Base-by-base conservation (phyloP, 2,329 filamentous ascomycete species). In the Zelopaecilomyces penicillatus region DNA sequence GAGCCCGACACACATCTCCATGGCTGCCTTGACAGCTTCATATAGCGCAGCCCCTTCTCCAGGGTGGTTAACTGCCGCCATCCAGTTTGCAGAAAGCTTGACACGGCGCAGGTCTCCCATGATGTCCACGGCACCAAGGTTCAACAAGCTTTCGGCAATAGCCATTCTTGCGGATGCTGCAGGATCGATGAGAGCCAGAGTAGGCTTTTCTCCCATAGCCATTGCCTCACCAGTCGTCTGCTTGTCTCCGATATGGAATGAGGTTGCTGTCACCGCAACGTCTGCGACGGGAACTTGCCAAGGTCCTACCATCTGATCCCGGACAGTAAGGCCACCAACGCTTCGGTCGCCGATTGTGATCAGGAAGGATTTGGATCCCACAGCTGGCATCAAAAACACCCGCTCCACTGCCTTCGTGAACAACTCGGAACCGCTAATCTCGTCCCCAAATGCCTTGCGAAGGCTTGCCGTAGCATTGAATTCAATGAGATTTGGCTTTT, bases 261-360 rank as follows among this genome's bases (percentile, higher is more conserved):
- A 85, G 0, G 87, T 91, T 1, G 87, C 82, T 26, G 91, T 97
- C 27, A 97, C 91, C 3, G 89, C 91, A 39, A 95, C 90, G 63
- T 98, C 90, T 4, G 93, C 83, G 10, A 97, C 89, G 3, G 93
- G 93, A 9, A 83, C 86, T 63, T 97, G 93, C 91, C 91, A 97
- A 41, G 87, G 88, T 1, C 93, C 93, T 43, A 96, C 91, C 80
- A 97, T 90, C 65, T 97, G 93, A 60, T 97, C 93, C 51, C 90
- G 80, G 7, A 85, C 81, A 6, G 87, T 89, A 46, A 97, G 74
- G 41, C 91, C 93, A 52, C 91, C 91, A 30, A 97, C 90, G 29
- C 85, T 88, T 50, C 93, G 80, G 64, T 97, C 93, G 41, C 86
- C 90, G 53, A 97, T 98, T 2, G 93, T 97, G 59, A 98, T 96